A percentile compares a stretch with the other conserved stretches of the same genome.
Evolutionary conservation across 345 rosid genomes (phyloP).

Genomic region (Rubroshorea leprosula): DNA sequence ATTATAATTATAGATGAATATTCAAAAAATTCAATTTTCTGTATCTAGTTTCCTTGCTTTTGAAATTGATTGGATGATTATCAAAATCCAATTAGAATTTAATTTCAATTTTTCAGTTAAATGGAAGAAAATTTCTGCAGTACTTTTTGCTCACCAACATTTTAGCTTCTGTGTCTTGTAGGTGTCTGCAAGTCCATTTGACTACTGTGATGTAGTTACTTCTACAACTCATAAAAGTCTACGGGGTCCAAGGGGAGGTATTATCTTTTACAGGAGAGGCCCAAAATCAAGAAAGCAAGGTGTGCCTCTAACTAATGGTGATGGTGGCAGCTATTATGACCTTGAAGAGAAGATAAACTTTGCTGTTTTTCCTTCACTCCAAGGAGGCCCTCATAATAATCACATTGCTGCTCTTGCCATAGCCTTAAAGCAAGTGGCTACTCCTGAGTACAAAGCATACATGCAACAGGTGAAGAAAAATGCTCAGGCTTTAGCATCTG

Average conservation of each 20-base stretch:
- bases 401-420: conserved; percentile 98
- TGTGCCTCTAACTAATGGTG: conserved; percentile 35
- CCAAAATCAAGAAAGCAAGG: conserved; percentile 61
- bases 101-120: neutral
- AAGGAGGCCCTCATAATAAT: conserved; percentile 97
- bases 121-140: neutral
- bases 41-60: neutral
- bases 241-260: conserved; percentile 98
- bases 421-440: conserved; percentile 87
- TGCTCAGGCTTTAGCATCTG: conserved; percentile 84
- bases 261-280: conserved; percentile 81
- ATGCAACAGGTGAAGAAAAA: conserved; percentile 94
- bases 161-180: conserved; percentile 22
- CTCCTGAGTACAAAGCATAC: conserved; percentile 74
- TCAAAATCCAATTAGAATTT: too few species aligned
- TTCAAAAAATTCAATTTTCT: neutral
- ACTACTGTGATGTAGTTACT: conserved; percentile 91
- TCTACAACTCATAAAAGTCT: conserved; percentile 97
- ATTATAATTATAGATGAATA: too few species aligned
- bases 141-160: conserved; percentile 3
- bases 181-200: conserved; percentile 94
- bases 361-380: conserved; percentile 77
- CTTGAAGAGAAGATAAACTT: conserved; percentile 91
- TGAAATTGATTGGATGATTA: neutral
- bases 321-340: conserved; percentile 48